Evolutionary conservation across 352 stramenopile species (phyloP).

Genomic region (Pseudoperonospora humuli): DNA sequence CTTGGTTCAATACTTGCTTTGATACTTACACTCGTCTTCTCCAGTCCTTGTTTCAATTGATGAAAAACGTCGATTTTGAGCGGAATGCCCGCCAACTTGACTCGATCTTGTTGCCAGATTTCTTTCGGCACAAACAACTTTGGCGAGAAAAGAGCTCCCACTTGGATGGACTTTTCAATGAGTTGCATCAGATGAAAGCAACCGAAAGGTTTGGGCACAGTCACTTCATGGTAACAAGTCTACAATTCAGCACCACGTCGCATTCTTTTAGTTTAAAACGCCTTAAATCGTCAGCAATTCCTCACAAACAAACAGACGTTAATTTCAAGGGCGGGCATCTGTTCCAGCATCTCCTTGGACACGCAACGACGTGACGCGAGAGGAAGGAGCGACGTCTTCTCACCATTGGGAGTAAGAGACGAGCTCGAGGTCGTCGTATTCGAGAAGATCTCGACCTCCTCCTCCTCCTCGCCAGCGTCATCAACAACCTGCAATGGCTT

Average conservation of each 20-base stretch:
- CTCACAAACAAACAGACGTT: slow-evolving; percentile 31
- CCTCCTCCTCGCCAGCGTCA: slow-evolving; percentile 13
- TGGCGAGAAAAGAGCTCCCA: slow-evolving; percentile 59
- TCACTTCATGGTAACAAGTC: slow-evolving; percentile 53
- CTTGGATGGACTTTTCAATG: slow-evolving; percentile 72
- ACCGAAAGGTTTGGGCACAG: slow-evolving; percentile 43
- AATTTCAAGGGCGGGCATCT: slow-evolving; percentile 57
- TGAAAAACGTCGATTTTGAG: slow-evolving; percentile 63
- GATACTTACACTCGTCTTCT: slow-evolving; percentile 54
- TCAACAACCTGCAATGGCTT: slow-evolving; percentile 3
- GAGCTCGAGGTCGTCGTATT: neutral
- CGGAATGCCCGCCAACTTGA: slow-evolving; percentile 47
- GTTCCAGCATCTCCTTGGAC: slow-evolving; percentile 61
- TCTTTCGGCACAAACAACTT: slow-evolving; percentile 73
- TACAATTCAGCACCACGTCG: slow-evolving; percentile 11
- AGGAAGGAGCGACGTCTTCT: slow-evolving; percentile 26
- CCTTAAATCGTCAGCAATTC: neutral
- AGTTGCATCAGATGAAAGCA: slow-evolving; percentile 79
- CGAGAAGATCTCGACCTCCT: slow-evolving; percentile 21
- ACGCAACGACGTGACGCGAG: slow-evolving; percentile 34
- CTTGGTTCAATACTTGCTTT: neutral
- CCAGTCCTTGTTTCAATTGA: slow-evolving; percentile 54
- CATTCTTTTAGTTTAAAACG: no score
- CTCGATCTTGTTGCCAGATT: slow-evolving; percentile 72
- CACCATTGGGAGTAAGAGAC: slow-evolving; percentile 7